These are phyloP conservation scores for Mycogone perniciosa DNA, from an alignment of 2,329 filamentous ascomycete species.

Conservation along the genomic window DNA sequence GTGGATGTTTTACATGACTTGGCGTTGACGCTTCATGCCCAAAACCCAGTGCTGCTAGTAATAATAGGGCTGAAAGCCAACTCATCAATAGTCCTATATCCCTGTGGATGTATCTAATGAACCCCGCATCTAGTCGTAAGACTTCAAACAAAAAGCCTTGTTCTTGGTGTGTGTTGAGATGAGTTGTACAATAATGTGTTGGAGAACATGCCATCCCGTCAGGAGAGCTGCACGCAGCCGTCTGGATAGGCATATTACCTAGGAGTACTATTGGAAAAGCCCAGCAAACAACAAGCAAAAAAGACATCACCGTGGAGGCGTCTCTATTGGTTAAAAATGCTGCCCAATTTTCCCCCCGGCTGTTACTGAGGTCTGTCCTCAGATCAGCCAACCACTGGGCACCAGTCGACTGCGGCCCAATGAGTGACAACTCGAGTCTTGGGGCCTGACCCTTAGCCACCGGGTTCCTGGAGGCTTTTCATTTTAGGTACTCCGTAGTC, in stretches of 20 bases:
- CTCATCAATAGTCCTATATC: slow-evolving; percentile 7
- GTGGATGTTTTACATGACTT: not conserved
- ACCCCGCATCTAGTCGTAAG: not conserved
- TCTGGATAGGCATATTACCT: slow-evolving; percentile 2
- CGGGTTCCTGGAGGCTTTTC: slow-evolving; percentile 6
- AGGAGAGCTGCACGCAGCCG: slow-evolving; percentile 5
- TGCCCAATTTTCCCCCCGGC: slow-evolving; percentile 1
- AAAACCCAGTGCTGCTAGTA: not conserved
- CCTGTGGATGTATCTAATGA: not conserved
- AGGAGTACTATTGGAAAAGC: not conserved
- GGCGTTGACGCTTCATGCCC: slow-evolving; percentile 5
- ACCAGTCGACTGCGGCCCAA: slow-evolving; percentile 6
- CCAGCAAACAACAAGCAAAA: not conserved
- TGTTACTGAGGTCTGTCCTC: not conserved
- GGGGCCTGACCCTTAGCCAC: slow-evolving; percentile 11
- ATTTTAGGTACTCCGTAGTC: not conserved
- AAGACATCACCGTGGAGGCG: not conserved
- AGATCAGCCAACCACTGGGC: slow-evolving; percentile 12
- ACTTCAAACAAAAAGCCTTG: too few species aligned
- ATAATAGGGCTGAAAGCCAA: slow-evolving; percentile 11
- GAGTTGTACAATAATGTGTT: too few species aligned
- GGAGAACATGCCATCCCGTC: too few species aligned
- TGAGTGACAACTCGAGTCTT: slow-evolving; percentile 6
- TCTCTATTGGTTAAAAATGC: slow-evolving; percentile 9
- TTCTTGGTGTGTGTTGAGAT: too few species aligned